Evolutionary conservation across 768 basidiomycete genomes (phyloP).

Genomic region (Boletus subcaerulescens): DNA sequence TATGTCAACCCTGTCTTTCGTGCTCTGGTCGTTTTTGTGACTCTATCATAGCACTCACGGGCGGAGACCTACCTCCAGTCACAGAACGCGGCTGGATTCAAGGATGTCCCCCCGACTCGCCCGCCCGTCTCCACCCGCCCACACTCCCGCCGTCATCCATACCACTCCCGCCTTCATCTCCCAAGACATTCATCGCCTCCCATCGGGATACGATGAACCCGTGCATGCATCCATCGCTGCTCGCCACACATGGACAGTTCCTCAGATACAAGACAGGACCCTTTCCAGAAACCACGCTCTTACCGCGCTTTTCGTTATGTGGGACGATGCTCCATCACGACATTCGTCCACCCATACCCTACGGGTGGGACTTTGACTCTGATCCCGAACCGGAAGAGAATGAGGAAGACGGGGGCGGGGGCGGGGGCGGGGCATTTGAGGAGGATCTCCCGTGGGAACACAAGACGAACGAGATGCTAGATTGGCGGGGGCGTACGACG

Average conservation of each 20-base stretch:
- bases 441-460: slow-evolving; percentile 61
- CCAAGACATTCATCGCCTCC: slow-evolving; percentile 32
- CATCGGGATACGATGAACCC: slow-evolving; percentile 37
- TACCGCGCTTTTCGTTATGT: slow-evolving; percentile 55
- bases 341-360: slow-evolving; percentile 48
- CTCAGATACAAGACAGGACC: slow-evolving; percentile 48
- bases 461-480: slow-evolving; percentile 56
- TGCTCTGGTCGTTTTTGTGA: too few species aligned
- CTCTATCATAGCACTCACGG: slow-evolving; percentile 24
- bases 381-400: not conserved
- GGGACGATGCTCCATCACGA: slow-evolving; percentile 52
- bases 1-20: slow-evolving; percentile 10
- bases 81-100: slow-evolving; percentile 22
- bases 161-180: too few species aligned
- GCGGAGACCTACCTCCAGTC: slow-evolving; percentile 34
- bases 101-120: slow-evolving; percentile 23
- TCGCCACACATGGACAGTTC: slow-evolving; percentile 49
- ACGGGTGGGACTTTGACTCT: slow-evolving; percentile 46
- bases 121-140: slow-evolving; percentile 29
- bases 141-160: slow-evolving; percentile 17
- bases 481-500: slow-evolving; percentile 76
- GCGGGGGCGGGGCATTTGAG: slow-evolving; percentile 29
- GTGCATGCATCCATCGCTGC: slow-evolving; percentile 34
- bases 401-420: slow-evolving; percentile 4
- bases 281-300: slow-evolving; percentile 36